Base-by-base conservation (phyloP, 129 eudicot species). In the Lactuca sativa region DNA sequence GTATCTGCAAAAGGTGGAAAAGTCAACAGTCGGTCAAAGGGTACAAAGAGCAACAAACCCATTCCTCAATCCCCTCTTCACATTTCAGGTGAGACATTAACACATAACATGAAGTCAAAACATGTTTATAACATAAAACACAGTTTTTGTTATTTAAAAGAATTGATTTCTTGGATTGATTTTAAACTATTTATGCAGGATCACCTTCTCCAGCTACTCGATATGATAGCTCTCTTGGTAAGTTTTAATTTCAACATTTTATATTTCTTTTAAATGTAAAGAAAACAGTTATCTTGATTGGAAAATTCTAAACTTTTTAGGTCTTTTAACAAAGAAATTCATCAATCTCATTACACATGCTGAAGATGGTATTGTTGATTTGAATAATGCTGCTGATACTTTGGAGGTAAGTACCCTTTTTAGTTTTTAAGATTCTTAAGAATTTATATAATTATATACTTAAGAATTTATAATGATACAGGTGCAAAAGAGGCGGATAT, bases 401-500 rank as follows among this genome's bases (percentile, higher is more conserved):
- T 76, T 93, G 74, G 95, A 87, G 88, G 98, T 90, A 78, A 11
- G 59, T 44, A 32, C n/a, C 15, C 15, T 32, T 51, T 8, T 2
- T 47, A 34, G 0, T 51, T 36, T 30, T 8, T 54, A 67, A 25
- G 30, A 25, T 25, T 25, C 30, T 25, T 25, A 25, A 25, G 0
- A 12, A 57, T 32, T 41, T 66, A n/a, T 58, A 66, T 34, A 60
- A 6, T 31, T 48, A 47, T 7, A 6, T 11, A 21, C 12, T n/a
- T 54, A 52, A 56, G 14, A 38, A 44, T 32, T 59, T 54, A 1
- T 66, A 37, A 68, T 64, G 64, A 10, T 67, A 66, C 88, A 93
- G 98, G 98, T 93, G 38, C 98, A 93, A 52, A 93, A 93, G 86
- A 87, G 98, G 77, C 82, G 98, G 58, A 93, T 93, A 77, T 93